phyloP scores from a whole-genome alignment of 2,329 filamentous ascomycete species.

The Botrytis galanthina region DNA sequence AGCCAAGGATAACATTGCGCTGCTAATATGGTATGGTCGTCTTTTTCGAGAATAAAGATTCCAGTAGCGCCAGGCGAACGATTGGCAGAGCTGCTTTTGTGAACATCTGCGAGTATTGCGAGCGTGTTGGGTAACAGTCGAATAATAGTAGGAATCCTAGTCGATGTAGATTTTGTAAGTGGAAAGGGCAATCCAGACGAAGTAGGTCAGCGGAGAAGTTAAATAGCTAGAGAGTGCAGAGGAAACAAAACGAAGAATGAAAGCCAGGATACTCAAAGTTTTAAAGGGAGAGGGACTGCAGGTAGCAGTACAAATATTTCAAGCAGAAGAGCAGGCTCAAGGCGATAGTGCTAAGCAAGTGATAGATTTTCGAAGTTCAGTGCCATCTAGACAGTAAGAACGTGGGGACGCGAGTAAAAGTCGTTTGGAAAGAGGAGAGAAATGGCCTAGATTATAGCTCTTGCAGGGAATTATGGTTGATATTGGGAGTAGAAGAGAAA shows the following conservation, averaged over 20 bases:
- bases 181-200: background rate
- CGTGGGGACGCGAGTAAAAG: accelerated
- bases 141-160: too few relatives aligned
- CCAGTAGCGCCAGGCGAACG: too few relatives aligned
- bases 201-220: background rate
- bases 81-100: too few relatives aligned
- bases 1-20: too few relatives aligned
- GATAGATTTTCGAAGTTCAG: background rate
- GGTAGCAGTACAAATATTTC: background rate
- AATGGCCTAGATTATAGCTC: background rate
- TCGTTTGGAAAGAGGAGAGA: background rate
- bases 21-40: accelerated
- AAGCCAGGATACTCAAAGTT: background rate
- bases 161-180: background rate
- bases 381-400: background rate
- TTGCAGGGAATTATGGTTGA: background rate
- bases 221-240: background rate
- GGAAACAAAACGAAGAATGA: background rate
- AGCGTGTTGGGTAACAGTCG: accelerated
- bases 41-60: background rate
- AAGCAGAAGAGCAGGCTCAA: accelerated
- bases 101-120: accelerated
- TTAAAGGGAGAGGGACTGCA: accelerated
- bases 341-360: background rate
- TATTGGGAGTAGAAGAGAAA: background rate